These are phyloP conservation scores for Dichotomopilus funicola DNA, from an alignment of 2,329 filamentous ascomycete species.

Conservation along the genomic window DNA sequence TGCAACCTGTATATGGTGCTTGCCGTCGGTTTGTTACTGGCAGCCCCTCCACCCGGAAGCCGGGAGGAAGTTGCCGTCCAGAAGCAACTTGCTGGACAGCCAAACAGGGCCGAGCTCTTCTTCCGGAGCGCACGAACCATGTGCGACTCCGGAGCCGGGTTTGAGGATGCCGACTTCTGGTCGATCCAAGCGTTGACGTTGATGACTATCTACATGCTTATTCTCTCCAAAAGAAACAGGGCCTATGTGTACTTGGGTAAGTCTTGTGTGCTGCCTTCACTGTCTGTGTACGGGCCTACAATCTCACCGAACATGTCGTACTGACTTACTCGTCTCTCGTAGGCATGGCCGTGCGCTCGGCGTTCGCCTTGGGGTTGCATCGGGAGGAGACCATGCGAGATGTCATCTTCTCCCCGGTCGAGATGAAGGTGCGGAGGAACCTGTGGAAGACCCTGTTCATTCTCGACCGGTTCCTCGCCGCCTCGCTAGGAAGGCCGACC, in stretches of 20 bases:
- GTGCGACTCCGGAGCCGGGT: conserved; percentile 38
- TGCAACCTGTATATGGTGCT: conserved; percentile 57
- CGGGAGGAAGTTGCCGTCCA: conserved; percentile 45
- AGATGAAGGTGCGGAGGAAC: conserved; percentile 46
- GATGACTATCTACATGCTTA: conserved; percentile 59
- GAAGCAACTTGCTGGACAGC: conserved; percentile 41
- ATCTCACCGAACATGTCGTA: background rate
- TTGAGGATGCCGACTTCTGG: conserved; percentile 59
- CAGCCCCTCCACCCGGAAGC: conserved; percentile 44
- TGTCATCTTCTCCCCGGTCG: conserved; percentile 41
- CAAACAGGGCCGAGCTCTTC: conserved; percentile 54
- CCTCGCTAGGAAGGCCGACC: conserved; percentile 55
- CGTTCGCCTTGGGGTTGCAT: conserved; percentile 56
- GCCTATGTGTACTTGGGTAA: conserved; percentile 56
- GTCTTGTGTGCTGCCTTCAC: conserved; percentile 11
- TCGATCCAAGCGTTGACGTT: conserved; percentile 57
- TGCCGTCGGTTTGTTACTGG: conserved; percentile 55
- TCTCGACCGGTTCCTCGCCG: conserved; percentile 56
- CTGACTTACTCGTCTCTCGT: background rate
- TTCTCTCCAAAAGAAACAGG: conserved; percentile 55
- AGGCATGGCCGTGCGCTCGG: conserved; percentile 59
- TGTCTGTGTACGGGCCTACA: conserved; percentile 4
- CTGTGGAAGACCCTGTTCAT: conserved; percentile 60
- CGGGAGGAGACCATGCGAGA: conserved; percentile 47
- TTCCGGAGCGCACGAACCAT: conserved; percentile 54